A percentile compares a stretch with the other conserved stretches of the same genome.
phyloP scores from a whole-genome alignment of 2,329 filamentous ascomycete species.

The Monilinia fructicola region DNA sequence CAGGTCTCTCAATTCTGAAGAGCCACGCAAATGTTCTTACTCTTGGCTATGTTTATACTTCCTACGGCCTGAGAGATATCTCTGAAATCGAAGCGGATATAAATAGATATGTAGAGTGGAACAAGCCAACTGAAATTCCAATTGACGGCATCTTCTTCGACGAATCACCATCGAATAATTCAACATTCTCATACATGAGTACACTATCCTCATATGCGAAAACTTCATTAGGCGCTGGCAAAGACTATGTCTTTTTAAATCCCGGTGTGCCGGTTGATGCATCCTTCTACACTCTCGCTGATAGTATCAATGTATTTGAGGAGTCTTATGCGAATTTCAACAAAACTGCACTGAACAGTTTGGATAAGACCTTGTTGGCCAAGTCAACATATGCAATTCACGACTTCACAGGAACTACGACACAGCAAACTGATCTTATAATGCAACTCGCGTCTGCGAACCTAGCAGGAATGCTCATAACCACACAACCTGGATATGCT shows the following conservation, averaged over 20 bases:
- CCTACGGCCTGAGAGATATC: conserved; percentile 40
- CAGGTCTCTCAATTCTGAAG: conserved; percentile 29
- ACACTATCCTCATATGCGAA: conserved; percentile 29
- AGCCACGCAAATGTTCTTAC: conserved; percentile 39
- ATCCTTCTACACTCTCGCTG: conserved; percentile 31
- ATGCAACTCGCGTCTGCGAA: conserved; percentile 28
- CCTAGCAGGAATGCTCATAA: conserved; percentile 29
- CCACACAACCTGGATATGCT: conserved; percentile 30
- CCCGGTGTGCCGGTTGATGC: conserved; percentile 31
- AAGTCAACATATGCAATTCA: conserved; percentile 32
- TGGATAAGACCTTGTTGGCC: conserved; percentile 21
- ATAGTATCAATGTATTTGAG: conserved; percentile 33
- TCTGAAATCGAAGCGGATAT: conserved; percentile 42
- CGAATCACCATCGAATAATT: conserved; percentile 21
- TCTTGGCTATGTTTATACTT: conserved; percentile 45
- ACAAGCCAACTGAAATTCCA: conserved; percentile 19
- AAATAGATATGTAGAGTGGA: conserved; percentile 43
- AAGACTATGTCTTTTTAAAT: conserved; percentile 29
- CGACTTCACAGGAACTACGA: conserved; percentile 26
- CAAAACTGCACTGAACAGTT: conserved; percentile 17
- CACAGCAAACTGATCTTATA: conserved; percentile 27
- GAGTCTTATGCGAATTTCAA: conserved; percentile 27
- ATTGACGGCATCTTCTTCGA: conserved; percentile 21
- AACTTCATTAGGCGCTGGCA: conserved; percentile 27
- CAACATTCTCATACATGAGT: conserved; percentile 29